A percentile compares a stretch with the other conserved stretches of the same genome.
phyloP scores from a whole-genome alignment of 2,329 filamentous ascomycete genomes.

The Apiospora koreana region DNA sequence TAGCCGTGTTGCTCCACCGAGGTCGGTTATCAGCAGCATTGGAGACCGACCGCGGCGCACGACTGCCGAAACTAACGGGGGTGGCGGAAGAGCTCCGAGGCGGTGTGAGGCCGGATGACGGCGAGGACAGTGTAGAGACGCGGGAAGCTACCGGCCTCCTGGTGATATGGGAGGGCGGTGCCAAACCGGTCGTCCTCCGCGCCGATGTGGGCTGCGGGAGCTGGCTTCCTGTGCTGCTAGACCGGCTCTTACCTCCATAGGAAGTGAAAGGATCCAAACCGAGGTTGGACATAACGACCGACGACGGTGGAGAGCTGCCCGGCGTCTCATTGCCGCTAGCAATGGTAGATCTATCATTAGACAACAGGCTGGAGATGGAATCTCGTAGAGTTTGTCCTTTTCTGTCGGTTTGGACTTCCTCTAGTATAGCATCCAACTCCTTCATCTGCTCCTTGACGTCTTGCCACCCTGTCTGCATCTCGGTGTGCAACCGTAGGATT shows the following conservation, averaged over 20 bases:
- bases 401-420: slow-evolving; percentile 66
- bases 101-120: slow-evolving; percentile 32
- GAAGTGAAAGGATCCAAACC: slow-evolving; percentile 52
- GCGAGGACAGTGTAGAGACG: slow-evolving; percentile 44
- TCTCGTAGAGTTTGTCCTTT: slow-evolving; percentile 80
- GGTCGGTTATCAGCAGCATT: slow-evolving; percentile 58
- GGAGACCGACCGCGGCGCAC: slow-evolving; percentile 45
- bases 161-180: slow-evolving; percentile 38
- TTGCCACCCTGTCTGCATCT: slow-evolving; percentile 83
- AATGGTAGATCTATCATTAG: slow-evolving; percentile 73
- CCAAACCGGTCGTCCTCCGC: slow-evolving; percentile 47
- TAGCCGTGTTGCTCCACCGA: slow-evolving; percentile 72
- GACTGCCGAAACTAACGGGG: slow-evolving; percentile 40
- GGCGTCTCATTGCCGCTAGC: slow-evolving; percentile 72
- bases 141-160: slow-evolving; percentile 46
- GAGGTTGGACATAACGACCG: slow-evolving; percentile 59
- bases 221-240: slow-evolving; percentile 47
- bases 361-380: slow-evolving; percentile 89
- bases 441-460: slow-evolving; percentile 74
- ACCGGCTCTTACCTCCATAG: slow-evolving; percentile 42
- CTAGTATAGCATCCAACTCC: slow-evolving; percentile 73
- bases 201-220: slow-evolving; percentile 43
- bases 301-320: slow-evolving; percentile 65
- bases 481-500: slow-evolving; percentile 80
- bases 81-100: slow-evolving; percentile 49